Conservation (phyloP, 768 basidiomycete genomes). For the Cystobasidium ongulense region DNA sequence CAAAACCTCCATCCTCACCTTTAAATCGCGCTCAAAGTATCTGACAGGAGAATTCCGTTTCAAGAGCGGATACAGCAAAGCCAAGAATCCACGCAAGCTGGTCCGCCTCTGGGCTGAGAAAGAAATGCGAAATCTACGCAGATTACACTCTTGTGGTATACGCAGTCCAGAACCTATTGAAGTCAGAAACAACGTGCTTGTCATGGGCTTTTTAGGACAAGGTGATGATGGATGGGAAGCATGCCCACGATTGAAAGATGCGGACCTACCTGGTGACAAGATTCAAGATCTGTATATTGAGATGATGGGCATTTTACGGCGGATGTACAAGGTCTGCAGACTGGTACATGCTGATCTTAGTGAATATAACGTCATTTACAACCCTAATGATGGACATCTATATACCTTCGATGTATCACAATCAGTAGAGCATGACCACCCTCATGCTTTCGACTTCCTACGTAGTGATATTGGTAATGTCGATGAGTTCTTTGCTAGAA, state of each 20-base stretch:
- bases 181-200: slow-evolving; percentile 90
- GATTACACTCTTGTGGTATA: slow-evolving; percentile 73
- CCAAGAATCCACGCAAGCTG: slow-evolving; percentile 92
- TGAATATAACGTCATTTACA: slow-evolving; percentile 91
- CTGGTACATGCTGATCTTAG: slow-evolving; percentile 96
- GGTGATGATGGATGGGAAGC: slow-evolving; percentile 65
- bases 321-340: slow-evolving; percentile 79
- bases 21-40: slow-evolving; percentile 95
- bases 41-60: slow-evolving; percentile 95
- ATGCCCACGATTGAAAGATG: slow-evolving; percentile 88
- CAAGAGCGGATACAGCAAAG: slow-evolving; percentile 62
- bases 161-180: slow-evolving; percentile 81
- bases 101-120: slow-evolving; percentile 98
- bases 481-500: slow-evolving; percentile 78
- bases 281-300: slow-evolving; percentile 64
- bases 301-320: slow-evolving; percentile 67
- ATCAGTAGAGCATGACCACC: slow-evolving; percentile 97
- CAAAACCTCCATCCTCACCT: slow-evolving; percentile 93
- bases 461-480: slow-evolving; percentile 84
- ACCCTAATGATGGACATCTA: slow-evolving; percentile 53
- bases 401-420: slow-evolving; percentile 98
- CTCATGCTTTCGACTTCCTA: slow-evolving; percentile 89
- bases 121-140: slow-evolving; percentile 89
- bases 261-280: slow-evolving; percentile 53
- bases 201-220: slow-evolving; percentile 86